Base-by-base conservation (phyloP, 2,329 filamentous ascomycete genomes). In the Neonectria hederae region DNA sequence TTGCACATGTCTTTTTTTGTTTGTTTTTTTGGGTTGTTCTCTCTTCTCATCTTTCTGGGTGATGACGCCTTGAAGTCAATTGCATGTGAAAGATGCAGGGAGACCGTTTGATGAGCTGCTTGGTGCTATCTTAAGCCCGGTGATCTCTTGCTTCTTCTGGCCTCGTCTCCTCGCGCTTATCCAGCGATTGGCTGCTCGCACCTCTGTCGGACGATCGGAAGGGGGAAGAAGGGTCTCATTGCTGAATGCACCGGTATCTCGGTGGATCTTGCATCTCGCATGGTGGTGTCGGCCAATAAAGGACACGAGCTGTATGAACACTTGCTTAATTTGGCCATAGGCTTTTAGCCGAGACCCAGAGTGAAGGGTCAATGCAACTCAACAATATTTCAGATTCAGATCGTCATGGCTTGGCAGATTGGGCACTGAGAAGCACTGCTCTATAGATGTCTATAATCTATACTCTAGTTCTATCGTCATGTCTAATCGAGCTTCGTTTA, bases 401-500 rank as follows among this genome's bases (percentile, higher is more conserved):
- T 38, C 14, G 35, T 38, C 35, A 38, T 14, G 14, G 2, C 14
- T 38, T n/a, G 14, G 35, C 14, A 38, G 9, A n/a, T 21, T 42
- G 38, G n/a, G n/a, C n/a, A 19, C 38, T 19, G n/a, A 42, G 38
- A 21, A 42, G 11, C 38, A 42, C 38, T n/a, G 38, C 38, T 55
- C 17, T 22, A 55, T 55, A 55, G 7, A 55, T 43, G n/a, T 42
- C 38, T 55, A 55, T 26, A 19, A 32, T 19, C 40, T n/a, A 24
- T n/a, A 42, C 43, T 55, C 38, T 45, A 45, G 26, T 24, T 56
- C 43, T 48, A 57, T 57, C 54, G 26, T 46, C 42, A 24, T 40
- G 42, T 57, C 54, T 58, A 49, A 42, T 62, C 62, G 22, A 40
- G 35, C 28, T 30, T 32, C 21, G 21, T 58, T 42, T 67, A 62